Conservation (phyloP, 345 rosid species). For the Melastoma malabathricum region DNA sequence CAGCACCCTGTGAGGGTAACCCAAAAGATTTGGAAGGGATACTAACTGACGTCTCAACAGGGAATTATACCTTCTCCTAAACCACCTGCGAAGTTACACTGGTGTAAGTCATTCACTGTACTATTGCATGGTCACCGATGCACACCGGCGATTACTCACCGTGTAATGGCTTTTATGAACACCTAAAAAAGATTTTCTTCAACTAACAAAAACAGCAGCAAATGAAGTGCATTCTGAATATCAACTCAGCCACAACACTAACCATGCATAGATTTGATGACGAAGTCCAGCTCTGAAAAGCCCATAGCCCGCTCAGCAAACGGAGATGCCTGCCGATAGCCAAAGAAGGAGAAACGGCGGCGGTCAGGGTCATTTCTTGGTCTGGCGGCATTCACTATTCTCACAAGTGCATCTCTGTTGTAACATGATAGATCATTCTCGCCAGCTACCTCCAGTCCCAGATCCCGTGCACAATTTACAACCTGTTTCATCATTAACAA, state of each 20-base stretch:
- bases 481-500: slow-evolving; percentile 24
- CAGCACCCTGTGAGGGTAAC: no score
- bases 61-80: no score
- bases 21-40: no score
- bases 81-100: no score
- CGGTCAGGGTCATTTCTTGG: slow-evolving; percentile 80
- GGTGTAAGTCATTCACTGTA: no score
- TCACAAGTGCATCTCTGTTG: slow-evolving; percentile 58
- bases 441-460: slow-evolving; percentile 51
- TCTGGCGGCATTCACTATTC: slow-evolving; percentile 70
- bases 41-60: no score
- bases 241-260: slow-evolving; percentile 4
- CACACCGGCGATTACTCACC: no score
- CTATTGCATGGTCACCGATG: no score
- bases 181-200: no score
- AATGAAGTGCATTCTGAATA: no score
- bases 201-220: no score
- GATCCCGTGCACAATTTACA: slow-evolving; percentile 81
- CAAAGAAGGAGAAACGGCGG: slow-evolving; percentile 56
- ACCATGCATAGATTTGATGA: slow-evolving; percentile 85
- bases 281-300: slow-evolving; percentile 62
- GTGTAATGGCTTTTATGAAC: no score
- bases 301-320: slow-evolving; percentile 56
- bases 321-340: slow-evolving; percentile 72
- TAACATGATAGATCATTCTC: slow-evolving; percentile 58